phyloP scores from a whole-genome alignment of 495 filamentous ascomycete species.

The Neurospora hispaniola region DNA sequence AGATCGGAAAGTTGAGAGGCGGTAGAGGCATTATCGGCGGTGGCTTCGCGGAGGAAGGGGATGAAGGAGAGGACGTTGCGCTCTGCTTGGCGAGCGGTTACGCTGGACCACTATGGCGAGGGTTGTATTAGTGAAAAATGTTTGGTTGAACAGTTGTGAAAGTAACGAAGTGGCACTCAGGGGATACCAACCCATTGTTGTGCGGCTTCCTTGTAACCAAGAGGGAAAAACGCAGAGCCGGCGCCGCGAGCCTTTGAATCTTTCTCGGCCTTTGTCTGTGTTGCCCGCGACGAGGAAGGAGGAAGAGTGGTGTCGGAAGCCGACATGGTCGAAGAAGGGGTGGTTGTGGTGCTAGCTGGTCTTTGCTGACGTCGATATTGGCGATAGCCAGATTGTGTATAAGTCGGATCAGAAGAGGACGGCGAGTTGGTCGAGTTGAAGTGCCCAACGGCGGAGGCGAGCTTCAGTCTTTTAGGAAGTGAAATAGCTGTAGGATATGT shows the following conservation, averaged over 20 bases:
- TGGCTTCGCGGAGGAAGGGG: conserved; percentile 67
- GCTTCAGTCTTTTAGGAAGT: conserved; percentile 18
- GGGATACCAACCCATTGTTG: conserved; percentile 70
- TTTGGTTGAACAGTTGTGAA: background rate
- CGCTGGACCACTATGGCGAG: conserved; percentile 59
- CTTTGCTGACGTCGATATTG: conserved; percentile 14
- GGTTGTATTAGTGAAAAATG: background rate
- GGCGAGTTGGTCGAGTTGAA: conserved; percentile 22
- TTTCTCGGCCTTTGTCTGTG: background rate
- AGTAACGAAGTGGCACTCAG: background rate
- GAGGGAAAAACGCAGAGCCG: conserved; percentile 51
- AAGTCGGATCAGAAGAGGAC: conserved; percentile 17
- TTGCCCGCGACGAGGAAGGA: background rate
- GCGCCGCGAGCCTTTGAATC: background rate
- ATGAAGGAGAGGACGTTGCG: conserved; percentile 82
- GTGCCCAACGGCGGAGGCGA: conserved; percentile 4
- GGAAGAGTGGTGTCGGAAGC: background rate
- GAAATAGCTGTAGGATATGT: conserved; percentile 11
- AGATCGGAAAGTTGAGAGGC: conserved; percentile 30
- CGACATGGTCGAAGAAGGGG: background rate
- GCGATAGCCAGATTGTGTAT: background rate
- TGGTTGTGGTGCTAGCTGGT: conserved; percentile 19
- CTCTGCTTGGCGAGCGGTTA: conserved; percentile 76
- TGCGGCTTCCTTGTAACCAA: conserved; percentile 85
- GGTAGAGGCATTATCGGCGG: conserved; percentile 31